Conservation (phyloP, 2,329 filamentous ascomycete genomes). For the Fusarium heterosporum region DNA sequence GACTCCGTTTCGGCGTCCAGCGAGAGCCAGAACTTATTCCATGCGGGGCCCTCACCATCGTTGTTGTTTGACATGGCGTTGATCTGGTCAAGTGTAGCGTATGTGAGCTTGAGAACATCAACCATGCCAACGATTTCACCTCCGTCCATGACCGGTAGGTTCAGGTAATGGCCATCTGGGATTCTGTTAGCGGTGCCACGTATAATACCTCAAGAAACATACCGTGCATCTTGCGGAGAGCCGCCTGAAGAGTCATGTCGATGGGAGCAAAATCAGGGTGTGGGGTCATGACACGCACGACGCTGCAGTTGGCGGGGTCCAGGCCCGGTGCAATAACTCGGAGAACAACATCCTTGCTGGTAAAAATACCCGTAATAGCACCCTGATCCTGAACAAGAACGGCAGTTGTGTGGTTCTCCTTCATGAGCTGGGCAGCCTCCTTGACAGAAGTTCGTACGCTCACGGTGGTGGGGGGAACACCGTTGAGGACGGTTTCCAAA, state of each 20-base stretch:
- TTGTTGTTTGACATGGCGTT: conserved; percentile 87
- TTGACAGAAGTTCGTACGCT: conserved; percentile 96
- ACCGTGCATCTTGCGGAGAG: conserved; percentile 99
- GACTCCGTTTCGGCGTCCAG: conserved; percentile 96
- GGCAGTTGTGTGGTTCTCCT: conserved; percentile 98
- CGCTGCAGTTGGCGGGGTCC: conserved; percentile 94
- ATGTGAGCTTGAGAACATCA: conserved; percentile 97
- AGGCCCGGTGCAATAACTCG: conserved; percentile 97
- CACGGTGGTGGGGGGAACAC: conserved; percentile 91
- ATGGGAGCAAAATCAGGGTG: conserved; percentile 98
- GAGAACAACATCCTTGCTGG: conserved; percentile 98
- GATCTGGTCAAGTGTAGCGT: conserved; percentile 96
- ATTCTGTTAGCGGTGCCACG: conserved; percentile 23
- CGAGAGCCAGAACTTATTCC: conserved; percentile 99
- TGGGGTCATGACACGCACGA: conserved; percentile 98
- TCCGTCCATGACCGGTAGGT: conserved; percentile 95
- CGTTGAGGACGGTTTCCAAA: conserved; percentile 91
- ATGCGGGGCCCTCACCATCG: conserved; percentile 89
- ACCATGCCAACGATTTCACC: conserved; percentile 99
- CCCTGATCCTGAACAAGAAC: conserved; percentile 96
- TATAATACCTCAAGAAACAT: conserved; percentile 52
- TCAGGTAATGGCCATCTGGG: conserved; percentile 95
- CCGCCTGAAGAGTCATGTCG: conserved; percentile 99
- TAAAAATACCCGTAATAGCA: conserved; percentile 98
- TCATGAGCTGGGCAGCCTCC: conserved; percentile 96